These are phyloP conservation scores for Schwanniomyces occidentalis DNA, from an alignment of 805 yeast species.

Conservation along the genomic window DNA sequence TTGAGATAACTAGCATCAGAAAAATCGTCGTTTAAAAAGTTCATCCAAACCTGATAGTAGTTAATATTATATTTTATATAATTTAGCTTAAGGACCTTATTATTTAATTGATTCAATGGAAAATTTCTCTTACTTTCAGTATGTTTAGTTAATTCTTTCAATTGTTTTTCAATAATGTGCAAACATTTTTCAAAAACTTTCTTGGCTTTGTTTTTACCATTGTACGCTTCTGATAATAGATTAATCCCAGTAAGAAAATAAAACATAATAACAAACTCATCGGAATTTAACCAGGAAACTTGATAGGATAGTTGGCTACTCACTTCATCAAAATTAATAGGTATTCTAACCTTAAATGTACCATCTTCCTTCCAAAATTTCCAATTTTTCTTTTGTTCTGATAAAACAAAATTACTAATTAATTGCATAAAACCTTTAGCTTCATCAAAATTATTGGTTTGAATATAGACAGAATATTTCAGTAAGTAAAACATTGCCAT, in stretches of 20 bases:
- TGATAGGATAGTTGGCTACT: conserved; percentile 15
- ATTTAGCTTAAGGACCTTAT: conserved; percentile 25
- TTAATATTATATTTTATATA: conserved; percentile 27
- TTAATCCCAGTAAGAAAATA: conserved; percentile 46
- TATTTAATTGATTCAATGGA: conserved; percentile 21
- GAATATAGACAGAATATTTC: conserved; percentile 24
- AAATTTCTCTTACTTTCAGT: conserved; percentile 9
- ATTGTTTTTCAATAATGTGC: conserved; percentile 28
- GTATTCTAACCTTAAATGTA: conserved; percentile 10
- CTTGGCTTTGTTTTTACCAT: conserved; percentile 31
- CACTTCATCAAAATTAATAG: background rate
- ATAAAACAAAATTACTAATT: conserved; percentile 21
- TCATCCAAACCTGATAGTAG: conserved; percentile 39
- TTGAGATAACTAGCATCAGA: conserved; percentile 21
- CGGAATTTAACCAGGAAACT: conserved; percentile 43
- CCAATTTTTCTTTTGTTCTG: conserved; percentile 21
- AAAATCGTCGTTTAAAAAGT: conserved; percentile 30
- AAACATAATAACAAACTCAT: conserved; percentile 41
- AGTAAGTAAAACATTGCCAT: conserved; percentile 29
- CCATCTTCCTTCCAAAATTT: conserved; percentile 33
- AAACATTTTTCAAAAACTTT: conserved; percentile 39
- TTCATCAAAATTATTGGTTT: conserved; percentile 22
- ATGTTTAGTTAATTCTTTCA: conserved; percentile 10
- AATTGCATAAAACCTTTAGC: conserved; percentile 22
- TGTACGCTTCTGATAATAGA: conserved; percentile 35